A percentile compares a stretch with the other conserved stretches of the same genome.
phyloP scores from a whole-genome alignment of 805 yeast genomes.

The Myxozyma neotropica region DNA sequence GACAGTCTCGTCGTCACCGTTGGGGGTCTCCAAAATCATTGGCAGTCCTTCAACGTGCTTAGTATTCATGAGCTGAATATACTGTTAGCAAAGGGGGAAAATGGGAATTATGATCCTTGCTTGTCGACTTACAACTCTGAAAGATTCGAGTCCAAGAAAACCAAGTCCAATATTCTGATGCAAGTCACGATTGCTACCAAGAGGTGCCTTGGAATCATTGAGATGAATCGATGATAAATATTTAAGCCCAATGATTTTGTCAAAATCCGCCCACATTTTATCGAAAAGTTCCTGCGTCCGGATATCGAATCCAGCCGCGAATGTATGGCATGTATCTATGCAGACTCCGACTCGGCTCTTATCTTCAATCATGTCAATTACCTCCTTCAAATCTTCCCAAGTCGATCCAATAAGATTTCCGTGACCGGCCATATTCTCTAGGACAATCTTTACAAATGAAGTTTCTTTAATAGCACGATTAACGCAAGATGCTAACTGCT shows the following conservation, averaged over 20 bases:
- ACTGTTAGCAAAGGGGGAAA: slow-evolving; percentile 5
- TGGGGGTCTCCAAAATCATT: slow-evolving; percentile 83
- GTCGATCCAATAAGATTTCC: slow-evolving; percentile 86
- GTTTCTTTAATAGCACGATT: slow-evolving; percentile 79
- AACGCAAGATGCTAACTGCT: slow-evolving; percentile 72
- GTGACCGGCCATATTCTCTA: slow-evolving; percentile 98
- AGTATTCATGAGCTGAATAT: slow-evolving; percentile 60
- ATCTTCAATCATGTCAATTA: slow-evolving; percentile 76
- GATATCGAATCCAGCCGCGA: slow-evolving; percentile 91
- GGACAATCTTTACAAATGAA: slow-evolving; percentile 75
- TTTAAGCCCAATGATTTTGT: slow-evolving; percentile 68
- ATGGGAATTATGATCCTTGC: too few species aligned
- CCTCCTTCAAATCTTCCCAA: slow-evolving; percentile 71
- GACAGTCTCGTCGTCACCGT: slow-evolving; percentile 51
- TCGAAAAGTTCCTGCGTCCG: slow-evolving; percentile 59
- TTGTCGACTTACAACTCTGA: slow-evolving; percentile 55
- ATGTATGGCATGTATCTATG: slow-evolving; percentile 93
- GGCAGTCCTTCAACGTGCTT: slow-evolving; percentile 67
- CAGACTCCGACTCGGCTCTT: slow-evolving; percentile 92
- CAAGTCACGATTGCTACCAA: slow-evolving; percentile 85
- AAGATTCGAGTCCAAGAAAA: slow-evolving; percentile 82
- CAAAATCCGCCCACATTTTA: slow-evolving; percentile 76
- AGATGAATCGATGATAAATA: slow-evolving; percentile 81
- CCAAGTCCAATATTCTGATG: slow-evolving; percentile 91
- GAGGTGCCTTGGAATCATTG: slow-evolving; percentile 93